Evolutionary conservation across 805 yeast genomes (phyloP), one percentile per base, ranked within the genome.

Genomic region (Komagataella pastoris): DNA sequence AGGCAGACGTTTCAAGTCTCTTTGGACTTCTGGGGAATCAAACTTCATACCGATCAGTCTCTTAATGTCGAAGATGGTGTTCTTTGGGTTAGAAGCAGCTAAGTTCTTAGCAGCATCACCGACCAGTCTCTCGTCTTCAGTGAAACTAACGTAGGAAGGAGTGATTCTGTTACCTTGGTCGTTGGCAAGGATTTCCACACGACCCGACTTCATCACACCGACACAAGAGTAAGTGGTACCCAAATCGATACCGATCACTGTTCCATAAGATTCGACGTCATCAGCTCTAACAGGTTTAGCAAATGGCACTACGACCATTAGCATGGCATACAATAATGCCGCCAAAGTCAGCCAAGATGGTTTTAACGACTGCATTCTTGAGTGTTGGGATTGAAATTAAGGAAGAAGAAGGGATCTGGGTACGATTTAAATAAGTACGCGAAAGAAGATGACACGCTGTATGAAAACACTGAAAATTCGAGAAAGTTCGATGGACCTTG

Each of bases 121-220:
- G 61, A 89, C 89, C 63, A 89, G 77, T 74, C 97, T 85, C 75
- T 91, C 98, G 46, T 90, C 79, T 66, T 88, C 97, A 30, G 96
- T 88, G 80, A 90, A 90, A 50, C 96, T 97, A 56, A 91, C 97
- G 68, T 86, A 90, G 43, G 97, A 89, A 44, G 97, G 97, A 17
- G 97, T 90, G 56, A 96, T 91, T 77, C 97, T 86, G 79, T 91
- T 90, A 77, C 98, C 98, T 75, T 91, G 97, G 70, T 90, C 97
- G 66, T 90, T 90, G 62, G 97, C 97, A 64, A 90, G 81, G 65
- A 90, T 90, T 66, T 91, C 97, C 54, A 90, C 97, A 62, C 95
- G 77, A 66, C 87, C 95, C 62, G 85, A 85, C 50, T 83, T 68
- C 68, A 78, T 81, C n/a, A 51, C 53, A 64, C 96, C 98, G 56